Evolutionary conservation across 1,284 basidiomycete genomes (phyloP), one percentile per base, ranked within the genome.

Genomic region (Neolentinus lepideus): DNA sequence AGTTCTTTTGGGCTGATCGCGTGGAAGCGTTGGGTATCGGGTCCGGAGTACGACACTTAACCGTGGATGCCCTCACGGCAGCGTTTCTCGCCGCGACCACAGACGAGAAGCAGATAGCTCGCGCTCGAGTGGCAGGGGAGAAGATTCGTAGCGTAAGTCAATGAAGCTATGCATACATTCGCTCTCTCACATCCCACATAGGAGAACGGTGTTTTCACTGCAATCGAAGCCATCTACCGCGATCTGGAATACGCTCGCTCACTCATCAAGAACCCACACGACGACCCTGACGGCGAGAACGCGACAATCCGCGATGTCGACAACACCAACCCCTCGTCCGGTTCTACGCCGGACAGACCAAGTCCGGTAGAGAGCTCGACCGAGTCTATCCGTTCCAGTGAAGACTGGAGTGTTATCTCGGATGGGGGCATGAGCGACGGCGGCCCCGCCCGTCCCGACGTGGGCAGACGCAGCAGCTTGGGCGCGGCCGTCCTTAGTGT

Each of bases 1-100:
- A 99, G 66, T 94, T 89, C 70, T 98, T 98, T 72, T 98, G 94
- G 92, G 92, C 91, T 2, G 92, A 94, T 71, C 87, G 94, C 25
- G 91, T 96, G 21, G 94, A 98, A 69, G 91, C 91, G 2, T 79
- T 99, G 33, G 94, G 94, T 36, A 85, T 98, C 51, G 96, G 96
- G 27, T 79, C 85, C 33, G 83, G 87, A 54, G 85, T 98, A 38
- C 83, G 90, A 60, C 93, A 94, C 69, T 76, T 98, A 54, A 94
- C 90, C 14, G 84, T 86, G 2, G 84, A 92, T 12, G 75, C 72
- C 50, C 75, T 99, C 51, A 79, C 88, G 8, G 83, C 88, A 3
- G 96, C 96, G 0, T 75, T 99, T 29, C 65, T 76, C 26, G 70
- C 76, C 47, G 96, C 94, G 4, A 98, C 96, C 3, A 90, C 86